A percentile compares a stretch with the other conserved stretches of the same genome.
Conservation (phyloP, 2,329 filamentous ascomycete genomes). For the Plectosphaerella plurivora region DNA sequence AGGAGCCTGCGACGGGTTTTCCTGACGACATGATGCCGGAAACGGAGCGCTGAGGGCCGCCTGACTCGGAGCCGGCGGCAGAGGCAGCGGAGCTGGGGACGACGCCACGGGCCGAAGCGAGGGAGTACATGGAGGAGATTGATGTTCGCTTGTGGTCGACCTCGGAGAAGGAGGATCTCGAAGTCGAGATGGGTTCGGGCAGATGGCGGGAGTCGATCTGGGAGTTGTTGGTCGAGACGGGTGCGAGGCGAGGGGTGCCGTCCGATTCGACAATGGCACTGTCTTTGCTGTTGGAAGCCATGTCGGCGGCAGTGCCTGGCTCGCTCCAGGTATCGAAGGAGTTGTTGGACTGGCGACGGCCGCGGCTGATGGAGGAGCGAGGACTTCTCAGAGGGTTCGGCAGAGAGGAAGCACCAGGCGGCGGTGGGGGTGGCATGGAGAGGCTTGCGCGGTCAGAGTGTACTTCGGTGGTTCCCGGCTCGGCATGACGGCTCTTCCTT, state of each 20-base stretch:
- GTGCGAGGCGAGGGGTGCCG: constrained; percentile 41
- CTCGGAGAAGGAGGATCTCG: constrained; percentile 45
- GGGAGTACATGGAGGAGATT: constrained; percentile 67
- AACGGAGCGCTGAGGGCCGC: constrained; percentile 33
- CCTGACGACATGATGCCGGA: constrained; percentile 42
- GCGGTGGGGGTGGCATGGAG: constrained; percentile 48
- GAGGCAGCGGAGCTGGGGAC: constrained; percentile 46
- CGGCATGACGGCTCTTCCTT: constrained; percentile 55
- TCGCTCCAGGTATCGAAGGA: constrained; percentile 32
- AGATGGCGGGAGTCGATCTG: constrained; percentile 26
- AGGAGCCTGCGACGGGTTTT: constrained; percentile 29
- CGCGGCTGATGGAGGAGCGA: constrained; percentile 33
- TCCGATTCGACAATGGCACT: constrained; percentile 42
- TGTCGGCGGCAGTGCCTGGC: constrained; percentile 19
- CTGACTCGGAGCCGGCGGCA: constrained; percentile 47
- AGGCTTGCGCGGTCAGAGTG: constrained; percentile 57
- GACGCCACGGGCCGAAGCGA: constrained; percentile 55
- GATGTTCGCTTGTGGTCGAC: constrained; percentile 62
- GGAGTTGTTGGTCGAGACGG: constrained; percentile 17
- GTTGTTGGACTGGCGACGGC: constrained; percentile 36
- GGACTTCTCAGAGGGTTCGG: constrained; percentile 32
- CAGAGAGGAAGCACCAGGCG: constrained; percentile 20
- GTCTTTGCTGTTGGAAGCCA: constrained; percentile 29
- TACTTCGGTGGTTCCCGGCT: constrained; percentile 53
- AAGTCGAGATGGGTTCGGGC: constrained; percentile 43